Conservation (phyloP, 139 green algal species). For the Monoraphidium neglectum region DNA sequence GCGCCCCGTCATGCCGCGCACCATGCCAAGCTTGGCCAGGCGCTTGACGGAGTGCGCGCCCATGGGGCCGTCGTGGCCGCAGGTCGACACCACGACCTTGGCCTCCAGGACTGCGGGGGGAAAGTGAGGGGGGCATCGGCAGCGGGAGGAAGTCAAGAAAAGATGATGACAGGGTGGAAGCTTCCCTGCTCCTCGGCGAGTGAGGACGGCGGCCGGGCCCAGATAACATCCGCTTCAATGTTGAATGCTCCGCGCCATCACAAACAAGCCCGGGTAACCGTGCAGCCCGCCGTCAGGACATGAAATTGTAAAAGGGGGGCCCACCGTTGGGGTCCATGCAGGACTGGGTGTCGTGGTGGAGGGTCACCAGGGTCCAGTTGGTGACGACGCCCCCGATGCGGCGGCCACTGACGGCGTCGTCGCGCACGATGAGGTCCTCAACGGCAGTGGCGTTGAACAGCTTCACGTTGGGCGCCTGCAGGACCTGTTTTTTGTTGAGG, state of each 20-base stretch:
- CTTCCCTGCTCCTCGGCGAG: no score
- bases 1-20: no score
- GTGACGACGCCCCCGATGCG: constrained; percentile 84
- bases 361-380: constrained; percentile 98
- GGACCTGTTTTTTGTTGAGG: no score
- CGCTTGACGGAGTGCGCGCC: constrained; percentile 91
- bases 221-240: no score
- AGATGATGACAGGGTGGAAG: no score
- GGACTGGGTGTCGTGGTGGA: constrained; percentile 95
- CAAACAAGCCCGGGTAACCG: no score
- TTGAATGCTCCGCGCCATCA: no score
- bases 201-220: no score
- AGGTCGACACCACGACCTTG: constrained; percentile 92
- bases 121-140: no score
- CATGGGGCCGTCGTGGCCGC: constrained; percentile 96
- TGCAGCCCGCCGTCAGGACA: no score
- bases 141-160: no score
- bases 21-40: constrained; percentile 87
- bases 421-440: constrained; percentile 70
- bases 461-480: constrained; percentile 90
- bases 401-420: constrained; percentile 32
- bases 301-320: no score
- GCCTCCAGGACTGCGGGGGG: constrained; percentile 21
- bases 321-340: constrained; percentile 96
- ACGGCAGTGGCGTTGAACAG: constrained; percentile 95